phyloP scores from a whole-genome alignment of 2,329 filamentous ascomycete species.

The Mycosphaerella sp. region DNA sequence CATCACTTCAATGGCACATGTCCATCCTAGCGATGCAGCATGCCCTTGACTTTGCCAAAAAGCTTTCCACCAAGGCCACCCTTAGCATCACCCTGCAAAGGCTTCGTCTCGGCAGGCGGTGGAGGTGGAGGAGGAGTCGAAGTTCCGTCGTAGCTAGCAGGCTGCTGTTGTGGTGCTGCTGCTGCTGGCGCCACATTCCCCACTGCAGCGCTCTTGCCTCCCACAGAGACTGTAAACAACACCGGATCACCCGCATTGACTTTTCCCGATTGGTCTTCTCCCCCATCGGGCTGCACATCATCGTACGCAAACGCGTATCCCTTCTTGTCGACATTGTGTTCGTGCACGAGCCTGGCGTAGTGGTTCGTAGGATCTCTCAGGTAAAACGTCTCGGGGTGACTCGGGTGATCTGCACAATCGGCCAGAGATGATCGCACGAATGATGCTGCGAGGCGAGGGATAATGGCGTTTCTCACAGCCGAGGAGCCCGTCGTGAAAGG shows the following conservation, averaged over 20 bases:
- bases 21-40: not conserved
- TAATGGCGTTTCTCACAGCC: constrained; percentile 52
- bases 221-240: constrained; percentile 34
- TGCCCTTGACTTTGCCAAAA: constrained; percentile 3
- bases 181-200: constrained; percentile 1
- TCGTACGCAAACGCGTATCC: constrained; percentile 58
- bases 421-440: constrained; percentile 70
- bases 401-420: constrained; percentile 36
- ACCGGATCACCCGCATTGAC: constrained; percentile 44
- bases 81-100: not conserved
- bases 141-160: constrained; percentile 9
- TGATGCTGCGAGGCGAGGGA: constrained; percentile 68
- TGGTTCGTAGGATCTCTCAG: constrained; percentile 43
- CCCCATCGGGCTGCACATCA: constrained; percentile 56
- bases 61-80: constrained; percentile 1
- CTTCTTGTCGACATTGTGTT: constrained; percentile 51
- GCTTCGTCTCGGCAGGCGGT: constrained; percentile 11
- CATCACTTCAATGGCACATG: too few relatives aligned
- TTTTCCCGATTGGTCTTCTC: constrained; percentile 50
- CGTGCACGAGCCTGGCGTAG: constrained; percentile 56
- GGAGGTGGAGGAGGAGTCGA: constrained; percentile 10
- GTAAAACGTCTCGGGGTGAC: constrained; percentile 34
- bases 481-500: constrained; percentile 49
- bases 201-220: constrained; percentile 16
- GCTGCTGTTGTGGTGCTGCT: constrained; percentile 3